Evolutionary conservation across 768 basidiomycete species (phyloP).

Genomic region (Agrocybe praecox): DNA sequence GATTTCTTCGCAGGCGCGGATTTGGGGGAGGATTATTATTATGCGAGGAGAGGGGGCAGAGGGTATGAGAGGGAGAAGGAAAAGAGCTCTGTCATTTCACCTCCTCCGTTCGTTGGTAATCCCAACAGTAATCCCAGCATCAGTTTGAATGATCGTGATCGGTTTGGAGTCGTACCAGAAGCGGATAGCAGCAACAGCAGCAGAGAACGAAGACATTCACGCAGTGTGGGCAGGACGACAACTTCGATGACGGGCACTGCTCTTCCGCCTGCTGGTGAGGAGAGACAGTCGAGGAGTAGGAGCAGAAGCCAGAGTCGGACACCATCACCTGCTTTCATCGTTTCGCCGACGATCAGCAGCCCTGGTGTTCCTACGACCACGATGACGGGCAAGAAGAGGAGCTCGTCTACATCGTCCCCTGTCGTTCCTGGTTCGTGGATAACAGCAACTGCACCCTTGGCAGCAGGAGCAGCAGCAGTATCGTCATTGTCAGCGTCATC

Average conservation of each 20-base stretch:
- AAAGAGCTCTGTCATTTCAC: neutral
- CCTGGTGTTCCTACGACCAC: neutral
- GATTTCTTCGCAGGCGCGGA: constrained; percentile 66
- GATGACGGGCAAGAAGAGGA: constrained; percentile 3
- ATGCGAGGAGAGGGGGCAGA: constrained; percentile 25
- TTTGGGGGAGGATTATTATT: constrained; percentile 51
- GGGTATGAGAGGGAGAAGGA: constrained; percentile 19
- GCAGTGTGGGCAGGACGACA: neutral
- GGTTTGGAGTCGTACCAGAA: constrained; percentile 3
- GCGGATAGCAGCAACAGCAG: no score
- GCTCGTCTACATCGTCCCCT: constrained; percentile 17
- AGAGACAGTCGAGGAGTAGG: constrained; percentile 22
- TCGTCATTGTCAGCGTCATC: neutral
- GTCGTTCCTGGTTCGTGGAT: constrained; percentile 14
- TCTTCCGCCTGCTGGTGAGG: constrained; percentile 16
- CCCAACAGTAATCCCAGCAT: neutral
- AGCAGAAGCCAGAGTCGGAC: constrained; percentile 27
- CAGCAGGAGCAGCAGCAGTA: no score
- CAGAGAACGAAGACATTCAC: constrained; percentile 4
- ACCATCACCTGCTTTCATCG: constrained; percentile 31
- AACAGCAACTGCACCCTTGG: neutral
- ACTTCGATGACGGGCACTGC: no score
- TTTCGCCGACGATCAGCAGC: constrained; percentile 7
- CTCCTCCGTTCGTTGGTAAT: neutral
- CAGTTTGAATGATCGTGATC: constrained; percentile 3